phyloP scores from a whole-genome alignment of 2,329 filamentous ascomycete genomes.

The Dactylellina leptospora region DNA sequence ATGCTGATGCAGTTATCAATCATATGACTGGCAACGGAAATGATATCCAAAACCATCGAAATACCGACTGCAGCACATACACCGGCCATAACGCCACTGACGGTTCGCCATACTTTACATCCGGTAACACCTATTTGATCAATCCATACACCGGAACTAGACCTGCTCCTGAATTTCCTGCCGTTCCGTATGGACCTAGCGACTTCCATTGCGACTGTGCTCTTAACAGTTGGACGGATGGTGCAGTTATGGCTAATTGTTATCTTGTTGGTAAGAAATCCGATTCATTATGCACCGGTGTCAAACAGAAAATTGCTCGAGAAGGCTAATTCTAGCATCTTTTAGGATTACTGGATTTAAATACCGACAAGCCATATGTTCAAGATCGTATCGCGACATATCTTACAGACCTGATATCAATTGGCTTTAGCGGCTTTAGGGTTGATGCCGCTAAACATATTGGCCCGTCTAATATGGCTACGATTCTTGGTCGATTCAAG shows the following conservation, averaged over 20 bases:
- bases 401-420: constrained; percentile 57
- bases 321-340: neutral
- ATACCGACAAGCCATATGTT: constrained; percentile 58
- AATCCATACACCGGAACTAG: constrained; percentile 57
- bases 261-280: constrained; percentile 53
- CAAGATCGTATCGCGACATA: constrained; percentile 58
- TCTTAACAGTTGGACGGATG: constrained; percentile 58
- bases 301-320: neutral
- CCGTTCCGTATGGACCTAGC: constrained; percentile 58
- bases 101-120: constrained; percentile 58
- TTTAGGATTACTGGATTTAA: constrained; percentile 56
- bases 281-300: neutral
- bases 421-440: constrained; percentile 58
- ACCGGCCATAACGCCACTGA: constrained; percentile 57
- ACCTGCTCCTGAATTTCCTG: constrained; percentile 57
- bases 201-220: constrained; percentile 58
- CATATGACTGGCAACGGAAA: constrained; percentile 58
- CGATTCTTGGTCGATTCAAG: constrained; percentile 57
- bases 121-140: constrained; percentile 58
- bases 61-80: constrained; percentile 55
- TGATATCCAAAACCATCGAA: constrained; percentile 58
- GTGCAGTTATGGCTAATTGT: constrained; percentile 57
- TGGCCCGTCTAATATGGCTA: constrained; percentile 56
- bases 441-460: constrained; percentile 58
- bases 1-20: constrained; percentile 58